Base-by-base conservation (phyloP, 2,329 filamentous ascomycete genomes). In the Herpotrichia juniperi region DNA sequence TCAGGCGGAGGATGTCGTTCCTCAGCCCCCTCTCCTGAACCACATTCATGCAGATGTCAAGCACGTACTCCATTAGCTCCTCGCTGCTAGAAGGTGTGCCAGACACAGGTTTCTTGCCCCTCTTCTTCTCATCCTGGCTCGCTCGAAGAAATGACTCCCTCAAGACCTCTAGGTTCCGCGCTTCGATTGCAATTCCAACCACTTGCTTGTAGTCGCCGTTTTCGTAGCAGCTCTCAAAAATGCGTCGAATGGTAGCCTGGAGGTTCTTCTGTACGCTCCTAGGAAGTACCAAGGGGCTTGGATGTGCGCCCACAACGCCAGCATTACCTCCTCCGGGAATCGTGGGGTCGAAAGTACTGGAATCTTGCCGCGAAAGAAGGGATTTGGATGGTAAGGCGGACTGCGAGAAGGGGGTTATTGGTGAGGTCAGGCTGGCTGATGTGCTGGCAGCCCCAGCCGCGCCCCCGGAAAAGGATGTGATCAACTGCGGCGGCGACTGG, bases 1-100 rank as follows among this genome's bases (percentile, higher is more conserved):
- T 94, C 40, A 99, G 82, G 64, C 89, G 88, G 53, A 99, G 77
- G 47, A 99, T 97, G 77, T 87, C 84, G 64, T 87, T 87, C 56
- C 94, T 87, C 68, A 97, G 84, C 42, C 87, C 87, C 47, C 93
- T 86, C 77, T 99, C 94, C 76, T 97, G 94, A 16, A 99, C 92
- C 54, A 97, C 88, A 56, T 96, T 93, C 91, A 99, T 96, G 80
- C 93, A 97, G 61, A 99, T 96, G 62, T 93, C 87, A 56, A 99
- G 78, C 17, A 94, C 89, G 68, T 99, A 99, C 63, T 99, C 94
- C 88, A 99, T 94, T 51, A 99, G 78, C 72, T 97, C 93, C 71
- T 97, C 93, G 16, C 91, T 88, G 24, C 87, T 85, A 3, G 84
- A 82, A 43, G 79, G 75, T 10, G 74, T 73, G 37, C 78, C 76